Base-by-base conservation (phyloP, 2,329 filamentous ascomycete species). In the Aspergillus amoenus region DNA sequence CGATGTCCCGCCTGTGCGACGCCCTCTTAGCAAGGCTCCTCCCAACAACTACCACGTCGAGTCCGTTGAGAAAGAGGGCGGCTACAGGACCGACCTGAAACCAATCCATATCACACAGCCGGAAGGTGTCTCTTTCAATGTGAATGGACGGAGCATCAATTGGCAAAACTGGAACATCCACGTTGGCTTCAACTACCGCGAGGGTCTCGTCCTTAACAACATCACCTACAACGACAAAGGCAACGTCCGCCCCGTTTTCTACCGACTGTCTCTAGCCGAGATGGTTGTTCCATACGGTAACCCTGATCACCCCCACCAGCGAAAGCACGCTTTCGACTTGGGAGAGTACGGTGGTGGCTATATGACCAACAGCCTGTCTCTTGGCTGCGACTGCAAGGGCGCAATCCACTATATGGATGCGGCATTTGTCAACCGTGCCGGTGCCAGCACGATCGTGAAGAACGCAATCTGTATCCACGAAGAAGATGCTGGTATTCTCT, bases 161-260 rank as follows among this genome's bases (percentile, higher is more conserved):
- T 96, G 93, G 93, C 92, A 96, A 74, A 96, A 95, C 70, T 97
- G 91, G 89, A 93, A 85, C 67, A 85, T 96, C 63, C 93, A 96
- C 72, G 85, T 97, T 58, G 93, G 93, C 22, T 97, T 96, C 83
- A 96, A 96, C 80, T 94, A 96, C 78, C 85, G 90, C 24, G 93
- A 97, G 76, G 93, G 93, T 21, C 88, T 96, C 64, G 89, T 96
- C 2, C 80, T 97, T 6, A 94, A 90, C 74, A 91, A 96, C 76
- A 92, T 96, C 70, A 90, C 87, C 3, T 96, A 89, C 77, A 93
- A 91, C 66, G 93, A 97, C 76, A 90, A 91, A 73, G 87, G 90
- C 45, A 88, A 79, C 43, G 80, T 88, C 34, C 83, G 93, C 32
- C 88, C 90, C 1, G 81, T 95, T 37, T 96, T 97, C 77, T 96